Conservation (phyloP, 805 yeast genomes). For the Yamadazyma philogaea region DNA sequence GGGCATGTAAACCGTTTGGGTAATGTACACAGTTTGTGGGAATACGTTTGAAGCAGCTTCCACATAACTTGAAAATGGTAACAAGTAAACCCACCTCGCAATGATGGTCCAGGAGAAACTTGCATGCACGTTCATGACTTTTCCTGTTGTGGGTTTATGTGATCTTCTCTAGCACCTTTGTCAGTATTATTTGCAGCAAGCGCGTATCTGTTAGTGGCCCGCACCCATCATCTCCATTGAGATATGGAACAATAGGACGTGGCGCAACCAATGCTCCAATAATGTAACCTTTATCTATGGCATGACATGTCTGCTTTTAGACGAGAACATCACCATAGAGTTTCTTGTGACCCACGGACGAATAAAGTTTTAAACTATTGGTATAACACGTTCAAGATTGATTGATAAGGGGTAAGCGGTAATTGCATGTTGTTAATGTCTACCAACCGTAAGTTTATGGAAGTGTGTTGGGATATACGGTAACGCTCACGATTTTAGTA, state of each 20-base stretch:
- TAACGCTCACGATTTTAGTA: too few species aligned
- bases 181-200: constrained; percentile 6
- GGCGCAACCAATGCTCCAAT: constrained; percentile 2
- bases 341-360: too few species aligned
- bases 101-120: neutral
- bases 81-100: neutral
- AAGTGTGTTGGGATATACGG: too few species aligned
- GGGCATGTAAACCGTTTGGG: constrained; percentile 3
- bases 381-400: too few species aligned
- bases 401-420: too few species aligned
- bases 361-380: too few species aligned
- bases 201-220: constrained; percentile 3
- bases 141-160: constrained; percentile 4
- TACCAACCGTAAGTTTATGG: too few species aligned
- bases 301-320: too few species aligned
- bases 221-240: neutral
- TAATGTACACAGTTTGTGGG: neutral
- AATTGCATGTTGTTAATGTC: too few species aligned
- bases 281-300: neutral
- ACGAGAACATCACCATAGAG: too few species aligned
- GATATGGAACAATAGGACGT: neutral
- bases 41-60: neutral
- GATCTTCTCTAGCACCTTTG: neutral
- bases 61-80: neutral
- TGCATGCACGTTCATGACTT: constrained; percentile 2